Percentiles rank a stretch among this genome's conserved stretches.
These are phyloP conservation scores for Fusarium neocosmosporiellum DNA, from an alignment of 2,329 filamentous ascomycete species.

Conservation along the genomic window DNA sequence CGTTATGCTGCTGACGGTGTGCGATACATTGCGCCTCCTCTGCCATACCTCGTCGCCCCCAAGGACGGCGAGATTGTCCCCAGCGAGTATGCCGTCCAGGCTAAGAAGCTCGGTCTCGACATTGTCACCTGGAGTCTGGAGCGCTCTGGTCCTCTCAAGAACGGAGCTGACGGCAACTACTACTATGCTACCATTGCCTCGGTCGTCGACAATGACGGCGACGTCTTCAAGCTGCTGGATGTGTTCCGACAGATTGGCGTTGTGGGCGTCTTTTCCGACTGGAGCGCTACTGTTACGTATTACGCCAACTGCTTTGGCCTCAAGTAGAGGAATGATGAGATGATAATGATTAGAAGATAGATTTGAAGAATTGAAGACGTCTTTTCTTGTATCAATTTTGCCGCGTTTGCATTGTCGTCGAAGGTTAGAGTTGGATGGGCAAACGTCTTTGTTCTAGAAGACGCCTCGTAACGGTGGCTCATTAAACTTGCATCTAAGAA, in stretches of 20 bases:
- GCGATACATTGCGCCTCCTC: constrained; percentile 70
- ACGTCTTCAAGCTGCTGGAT: constrained; percentile 74
- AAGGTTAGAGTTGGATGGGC: not conserved
- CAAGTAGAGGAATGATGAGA: not conserved
- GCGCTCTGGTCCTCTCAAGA: constrained; percentile 69
- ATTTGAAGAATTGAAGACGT: not conserved
- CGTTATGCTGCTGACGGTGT: constrained; percentile 68
- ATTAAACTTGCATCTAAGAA: not conserved
- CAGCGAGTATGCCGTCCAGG: constrained; percentile 70
- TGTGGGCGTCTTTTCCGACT: constrained; percentile 74
- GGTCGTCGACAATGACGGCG: constrained; percentile 70
- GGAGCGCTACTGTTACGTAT: constrained; percentile 75
- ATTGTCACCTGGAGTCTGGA: constrained; percentile 78
- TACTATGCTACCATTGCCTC: constrained; percentile 68
- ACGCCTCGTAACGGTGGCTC: not conserved
- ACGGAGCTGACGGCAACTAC: constrained; percentile 60
- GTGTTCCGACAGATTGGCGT: constrained; percentile 72
- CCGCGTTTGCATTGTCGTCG: not conserved
- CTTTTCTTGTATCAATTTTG: not conserved
- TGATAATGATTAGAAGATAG: not conserved
- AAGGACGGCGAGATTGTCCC: constrained; percentile 68
- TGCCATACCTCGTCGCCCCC: constrained; percentile 69
- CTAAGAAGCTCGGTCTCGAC: constrained; percentile 70
- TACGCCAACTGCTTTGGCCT: constrained; percentile 76
- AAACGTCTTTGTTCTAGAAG: not conserved